These are phyloP conservation scores for Darksidea phi DNA, from an alignment of 495 filamentous ascomycete genomes.

Conservation along the genomic window DNA sequence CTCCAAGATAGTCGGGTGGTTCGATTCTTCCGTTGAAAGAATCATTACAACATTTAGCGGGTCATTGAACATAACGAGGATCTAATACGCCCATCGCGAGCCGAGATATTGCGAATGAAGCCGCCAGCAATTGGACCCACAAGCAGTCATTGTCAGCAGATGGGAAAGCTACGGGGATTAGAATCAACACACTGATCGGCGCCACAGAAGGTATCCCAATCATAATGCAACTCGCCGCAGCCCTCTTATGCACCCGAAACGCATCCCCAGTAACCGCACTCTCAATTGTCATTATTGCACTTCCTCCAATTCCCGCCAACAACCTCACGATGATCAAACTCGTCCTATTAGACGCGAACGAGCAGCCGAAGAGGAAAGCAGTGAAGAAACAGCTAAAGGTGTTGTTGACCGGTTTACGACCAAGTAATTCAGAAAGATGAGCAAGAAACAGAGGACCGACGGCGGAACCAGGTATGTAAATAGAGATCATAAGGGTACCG, in stretches of 20 bases:
- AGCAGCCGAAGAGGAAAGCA: conserved; percentile 24
- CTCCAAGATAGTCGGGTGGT: conserved; percentile 24
- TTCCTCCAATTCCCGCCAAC: conserved; percentile 25
- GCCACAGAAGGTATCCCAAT: conserved; percentile 25
- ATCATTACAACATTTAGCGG: conserved; percentile 22
- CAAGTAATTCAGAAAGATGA: conserved; percentile 31
- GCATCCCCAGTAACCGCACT: conserved; percentile 25
- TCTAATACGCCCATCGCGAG: conserved; percentile 32
- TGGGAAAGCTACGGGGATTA: background rate
- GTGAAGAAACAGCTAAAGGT: conserved; percentile 19
- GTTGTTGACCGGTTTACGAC: conserved; percentile 17
- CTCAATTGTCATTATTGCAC: conserved; percentile 26
- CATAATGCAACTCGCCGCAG: conserved; percentile 20
- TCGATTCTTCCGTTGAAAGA: conserved; percentile 28
- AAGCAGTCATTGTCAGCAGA: background rate
- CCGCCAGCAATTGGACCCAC: conserved; percentile 32
- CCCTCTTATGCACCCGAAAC: conserved; percentile 25
- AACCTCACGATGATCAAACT: conserved; percentile 30
- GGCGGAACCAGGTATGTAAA: conserved; percentile 30
- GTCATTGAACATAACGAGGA: conserved; percentile 21
- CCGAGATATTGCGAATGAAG: conserved; percentile 29
- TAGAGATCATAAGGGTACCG: conserved; percentile 27
- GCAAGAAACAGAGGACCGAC: conserved; percentile 32
- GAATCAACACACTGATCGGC: conserved; percentile 10
- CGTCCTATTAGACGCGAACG: conserved; percentile 23